A percentile compares a stretch with the other conserved stretches of the same genome.
Evolutionary conservation across 2,329 filamentous ascomycete species (phyloP).

Genomic region (Diaporthe caulivora): DNA sequence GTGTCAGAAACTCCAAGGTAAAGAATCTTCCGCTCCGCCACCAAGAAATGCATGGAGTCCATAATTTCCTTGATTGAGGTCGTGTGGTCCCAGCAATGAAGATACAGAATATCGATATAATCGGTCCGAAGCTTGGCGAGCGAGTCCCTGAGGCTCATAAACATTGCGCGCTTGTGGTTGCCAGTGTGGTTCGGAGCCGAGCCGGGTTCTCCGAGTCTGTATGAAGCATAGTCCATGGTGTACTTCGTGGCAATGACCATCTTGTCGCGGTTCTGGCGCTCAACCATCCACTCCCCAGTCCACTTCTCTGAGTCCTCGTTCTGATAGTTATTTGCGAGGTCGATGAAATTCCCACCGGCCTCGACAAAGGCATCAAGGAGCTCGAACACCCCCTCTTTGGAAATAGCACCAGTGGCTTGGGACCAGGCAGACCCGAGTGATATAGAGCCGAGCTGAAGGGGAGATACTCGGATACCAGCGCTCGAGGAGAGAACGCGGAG

Average conservation of each 20-base stretch:
- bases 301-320: conserved; percentile 71
- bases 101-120: conserved; percentile 55
- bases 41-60: conserved; percentile 74
- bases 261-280: conserved; percentile 72
- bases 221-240: conserved; percentile 59
- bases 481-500: conserved; percentile 76
- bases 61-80: conserved; percentile 75
- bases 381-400: conserved; percentile 72
- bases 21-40: conserved; percentile 71
- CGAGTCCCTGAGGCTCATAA: conserved; percentile 15
- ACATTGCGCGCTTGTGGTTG: conserved; percentile 23
- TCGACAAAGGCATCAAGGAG: conserved; percentile 75
- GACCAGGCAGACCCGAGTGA: conserved; percentile 32
- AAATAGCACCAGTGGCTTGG: conserved; percentile 61
- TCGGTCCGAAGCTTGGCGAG: conserved; percentile 11
- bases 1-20: conserved; percentile 68
- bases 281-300: conserved; percentile 79
- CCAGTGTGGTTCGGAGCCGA: conserved; percentile 3
- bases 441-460: conserved; percentile 67
- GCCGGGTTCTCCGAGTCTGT: conserved; percentile 47
- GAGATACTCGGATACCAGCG: conserved; percentile 74
- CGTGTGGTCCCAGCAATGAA: conserved; percentile 78
- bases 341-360: conserved; percentile 75
- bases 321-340: conserved; percentile 78
- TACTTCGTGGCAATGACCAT: conserved; percentile 79